phyloP scores from a whole-genome alignment of 345 rosid species.

The Gynandropsis gynandra region DNA sequence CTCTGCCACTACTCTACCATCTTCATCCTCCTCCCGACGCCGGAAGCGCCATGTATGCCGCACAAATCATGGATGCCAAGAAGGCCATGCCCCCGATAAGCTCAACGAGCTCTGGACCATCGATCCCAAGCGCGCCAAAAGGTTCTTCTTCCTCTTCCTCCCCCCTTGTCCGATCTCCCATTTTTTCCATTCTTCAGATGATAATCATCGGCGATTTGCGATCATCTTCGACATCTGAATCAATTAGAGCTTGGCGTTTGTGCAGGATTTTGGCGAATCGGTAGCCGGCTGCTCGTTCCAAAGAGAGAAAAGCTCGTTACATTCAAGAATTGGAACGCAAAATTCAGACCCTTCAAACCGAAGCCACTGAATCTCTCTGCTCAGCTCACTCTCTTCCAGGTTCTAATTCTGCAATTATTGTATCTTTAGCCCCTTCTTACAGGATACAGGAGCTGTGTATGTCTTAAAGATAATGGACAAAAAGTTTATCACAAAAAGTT shows the following conservation, averaged over 20 bases:
- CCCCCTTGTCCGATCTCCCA: not conserved
- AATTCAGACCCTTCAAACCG: slow-evolving; percentile 75
- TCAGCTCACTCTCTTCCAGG: slow-evolving; percentile 75
- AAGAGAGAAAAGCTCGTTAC: slow-evolving; percentile 79
- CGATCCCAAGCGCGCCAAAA: slow-evolving; percentile 74
- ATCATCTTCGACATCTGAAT: not conserved
- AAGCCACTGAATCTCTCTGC: slow-evolving; percentile 80
- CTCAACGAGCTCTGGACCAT: slow-evolving; percentile 61
- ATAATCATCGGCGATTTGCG: not conserved
- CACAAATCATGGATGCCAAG: not conserved
- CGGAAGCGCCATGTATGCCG: slow-evolving; percentile 22
- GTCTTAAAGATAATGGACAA: too few relatives aligned
- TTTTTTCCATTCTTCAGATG: not conserved
- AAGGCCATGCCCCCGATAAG: slow-evolving; percentile 68
- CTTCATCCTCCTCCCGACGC: slow-evolving; percentile 37
- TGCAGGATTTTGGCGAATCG: slow-evolving; percentile 74
- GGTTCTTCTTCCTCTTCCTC: slow-evolving; percentile 25
- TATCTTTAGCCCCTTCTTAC: not conserved
- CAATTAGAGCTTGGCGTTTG: slow-evolving; percentile 13
- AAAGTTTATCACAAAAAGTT: too few relatives aligned
- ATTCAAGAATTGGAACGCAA: slow-evolving; percentile 77
- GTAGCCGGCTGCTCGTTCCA: slow-evolving; percentile 86
- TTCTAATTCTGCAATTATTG: slow-evolving; percentile 10
- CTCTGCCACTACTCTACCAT: not conserved
- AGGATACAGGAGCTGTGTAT: too few relatives aligned